Evolutionary conservation across 2,329 filamentous ascomycete genomes (phyloP), one percentile per base, ranked within the genome.

Genomic region (Zymoseptoria brevis): DNA sequence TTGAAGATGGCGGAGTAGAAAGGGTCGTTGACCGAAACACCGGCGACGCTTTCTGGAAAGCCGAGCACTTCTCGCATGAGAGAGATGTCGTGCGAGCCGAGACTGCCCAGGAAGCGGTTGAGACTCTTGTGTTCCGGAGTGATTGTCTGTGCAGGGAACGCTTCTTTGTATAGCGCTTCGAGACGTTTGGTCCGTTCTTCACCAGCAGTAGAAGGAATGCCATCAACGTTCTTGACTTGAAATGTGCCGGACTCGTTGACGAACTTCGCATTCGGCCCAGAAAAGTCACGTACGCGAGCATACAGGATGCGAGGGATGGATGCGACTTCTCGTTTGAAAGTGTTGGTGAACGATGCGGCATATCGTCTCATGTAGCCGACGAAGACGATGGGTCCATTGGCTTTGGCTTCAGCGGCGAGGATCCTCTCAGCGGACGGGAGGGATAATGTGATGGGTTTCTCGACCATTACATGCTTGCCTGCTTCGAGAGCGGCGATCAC

Each of bases 291-390:
- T 1, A 80, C 75, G 1, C 83, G 73, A 0, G 80, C 83, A 64
- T 87, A 86, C 19, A 77, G 71, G 11, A 87, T 81, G 53, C 78
- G 75, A 0, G 75, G 76, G 30, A 85, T 76, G 0, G 69, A 71
- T 0, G 73, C 77, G 0, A 87, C 73, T 62, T 87, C 83, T 7
- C 73, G 69, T 60, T 78, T 74, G 49, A 86, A 76, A 0, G 80
- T 78, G 22, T 81, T 75, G 0, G 75, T 70, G 62, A 85, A 85
- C 0, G 78, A 76, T 0, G 79, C 72, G 0, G 84, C 83, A 65
- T 85, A 85, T n/a, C 84, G 76, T 19, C 84, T 75, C 76, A 84
- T 84, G 57, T 82, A 84, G 1, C 83, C 83, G 0, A 87, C 81
- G 66, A 87, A 82, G 1, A 85, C 76, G 29, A 69, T 75, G 4